Evolutionary conservation across 352 stramenopile species (phyloP), one percentile per base, ranked within the genome.

Genomic region (Thalassiosira exigua): DNA sequence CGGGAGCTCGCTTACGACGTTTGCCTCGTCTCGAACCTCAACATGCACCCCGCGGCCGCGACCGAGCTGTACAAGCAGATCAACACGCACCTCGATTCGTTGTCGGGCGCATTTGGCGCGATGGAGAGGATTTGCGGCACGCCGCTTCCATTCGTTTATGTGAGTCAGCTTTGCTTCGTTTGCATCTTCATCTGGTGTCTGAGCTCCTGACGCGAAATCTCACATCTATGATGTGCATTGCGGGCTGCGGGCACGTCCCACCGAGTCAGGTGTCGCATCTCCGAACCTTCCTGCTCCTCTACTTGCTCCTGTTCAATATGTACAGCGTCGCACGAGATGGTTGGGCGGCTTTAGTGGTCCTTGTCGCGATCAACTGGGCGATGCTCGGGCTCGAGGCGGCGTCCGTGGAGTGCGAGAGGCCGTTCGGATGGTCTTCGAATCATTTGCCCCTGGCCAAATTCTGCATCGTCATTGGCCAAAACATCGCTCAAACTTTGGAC

Each of bases 41-140:
- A 44, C 39, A 22, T 36, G 30, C 4, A 53, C 58, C 19, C 29
- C 69, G 27, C 21, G 62, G 32, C 22, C 17, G 33, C 59, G 36
- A 79, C 30, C 52, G 50, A 46, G 32, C 27, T 50, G 78, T 39
- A 71, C 48, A 42, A 79, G 12, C 64, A 85, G 19, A 29, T 75
- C 9, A 82, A 62, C 42, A 32, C 51, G 19, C 75, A 83, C 59
- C 44, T 83, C 19, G 58, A 71, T 26, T 39, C 14, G 32, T 26
- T 79, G 0, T 58, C 42, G 53, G 21, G 56, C 84, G 36, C 67
- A 79, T 64, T 77, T 81, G 70, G 79, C 46, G 78, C 70, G 44
- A 86, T 91, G 76, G 89, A 94, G 59, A 75, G 88, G 30, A 91
- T 94, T 39, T 81, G 83, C 24, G 80, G 73, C 19, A 92, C 87